phyloP scores from a whole-genome alignment of 2,329 filamentous ascomycete species.

The Colletotrichum acutatum region DNA sequence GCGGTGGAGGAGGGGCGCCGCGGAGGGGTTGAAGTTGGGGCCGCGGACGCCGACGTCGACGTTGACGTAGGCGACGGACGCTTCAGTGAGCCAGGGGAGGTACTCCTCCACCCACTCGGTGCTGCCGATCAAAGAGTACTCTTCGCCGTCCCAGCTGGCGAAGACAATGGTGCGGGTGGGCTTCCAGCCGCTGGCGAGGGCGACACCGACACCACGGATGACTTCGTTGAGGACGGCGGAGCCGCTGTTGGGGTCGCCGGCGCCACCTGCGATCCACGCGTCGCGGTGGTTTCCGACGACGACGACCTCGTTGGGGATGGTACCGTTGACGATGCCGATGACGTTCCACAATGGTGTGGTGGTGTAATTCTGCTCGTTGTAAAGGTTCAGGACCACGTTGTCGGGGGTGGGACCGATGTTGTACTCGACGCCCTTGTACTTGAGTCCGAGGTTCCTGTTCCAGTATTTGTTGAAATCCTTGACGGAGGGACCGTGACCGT shows the following conservation, averaged over 20 bases:
- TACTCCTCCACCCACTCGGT: conserved; percentile 96
- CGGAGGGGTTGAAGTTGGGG: conserved; percentile 69
- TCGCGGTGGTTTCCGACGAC: conserved; percentile 94
- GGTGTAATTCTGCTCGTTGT: conserved; percentile 84
- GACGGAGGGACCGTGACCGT: conserved; percentile 85
- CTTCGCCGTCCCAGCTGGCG: conserved; percentile 84
- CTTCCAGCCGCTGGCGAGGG: conserved; percentile 68
- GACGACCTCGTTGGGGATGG: conserved; percentile 84
- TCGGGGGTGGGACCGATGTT: conserved; percentile 86
- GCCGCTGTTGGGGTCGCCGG: conserved; percentile 84
- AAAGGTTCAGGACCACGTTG: conserved; percentile 75
- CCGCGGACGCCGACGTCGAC: conserved; percentile 81
- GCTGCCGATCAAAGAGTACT: conserved; percentile 86
- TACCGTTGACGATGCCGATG: conserved; percentile 91
- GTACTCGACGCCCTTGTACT: conserved; percentile 85
- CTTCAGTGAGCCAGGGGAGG: conserved; percentile 79
- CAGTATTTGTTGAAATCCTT: conserved; percentile 79
- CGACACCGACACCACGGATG: conserved; percentile 78
- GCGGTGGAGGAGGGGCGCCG: conserved; percentile 81
- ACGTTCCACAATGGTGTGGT: conserved; percentile 90
- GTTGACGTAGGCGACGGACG: conserved; percentile 86
- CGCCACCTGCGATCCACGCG: conserved; percentile 89
- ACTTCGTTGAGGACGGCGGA: conserved; percentile 84
- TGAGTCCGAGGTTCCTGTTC: conserved; percentile 76
- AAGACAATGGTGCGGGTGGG: conserved; percentile 90